These are phyloP conservation scores for Cryptococcus amylolentus DNA, from an alignment of 1,284 basidiomycete genomes.

Conservation along the genomic window DNA sequence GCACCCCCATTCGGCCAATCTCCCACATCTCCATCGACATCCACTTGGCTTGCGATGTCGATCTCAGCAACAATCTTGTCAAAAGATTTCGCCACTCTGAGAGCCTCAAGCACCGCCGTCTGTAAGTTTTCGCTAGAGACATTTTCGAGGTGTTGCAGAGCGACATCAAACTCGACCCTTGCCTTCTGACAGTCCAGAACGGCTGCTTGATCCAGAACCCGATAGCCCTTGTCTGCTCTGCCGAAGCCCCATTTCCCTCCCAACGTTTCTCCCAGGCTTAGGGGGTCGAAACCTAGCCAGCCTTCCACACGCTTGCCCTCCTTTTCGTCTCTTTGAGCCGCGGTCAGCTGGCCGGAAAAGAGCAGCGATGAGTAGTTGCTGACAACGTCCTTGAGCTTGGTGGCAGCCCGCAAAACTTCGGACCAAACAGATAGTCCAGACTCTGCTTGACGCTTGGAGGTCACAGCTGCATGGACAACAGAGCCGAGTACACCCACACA, in stretches of 20 bases:
- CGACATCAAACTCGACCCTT: slow-evolving; percentile 26
- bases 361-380: slow-evolving; percentile 24
- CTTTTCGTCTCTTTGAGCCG: slow-evolving; percentile 7
- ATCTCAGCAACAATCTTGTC: slow-evolving; percentile 21
- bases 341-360: slow-evolving; percentile 13
- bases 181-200: slow-evolving; percentile 26
- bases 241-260: slow-evolving; percentile 41
- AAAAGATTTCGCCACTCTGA: slow-evolving; percentile 24
- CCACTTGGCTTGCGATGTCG: slow-evolving; percentile 45
- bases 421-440: slow-evolving; percentile 33
- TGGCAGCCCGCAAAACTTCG: slow-evolving; percentile 36
- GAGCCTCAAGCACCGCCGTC: slow-evolving; percentile 13
- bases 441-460: slow-evolving; percentile 20
- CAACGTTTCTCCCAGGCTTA: slow-evolving; percentile 26
- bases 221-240: slow-evolving; percentile 6
- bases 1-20: slow-evolving; percentile 8
- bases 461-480: slow-evolving; percentile 30
- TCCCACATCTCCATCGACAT: slow-evolving; percentile 42
- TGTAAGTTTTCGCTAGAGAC: neutral
- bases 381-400: slow-evolving; percentile 35
- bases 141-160: slow-evolving; percentile 6
- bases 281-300: slow-evolving; percentile 24
- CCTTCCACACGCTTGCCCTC: slow-evolving; percentile 16
- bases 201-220: slow-evolving; percentile 22
- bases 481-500: slow-evolving; percentile 34